Evolutionary conservation across 164 flowering plant genomes (phyloP), one percentile per base, ranked within the genome.

Genomic region (Vitis riparia): DNA sequence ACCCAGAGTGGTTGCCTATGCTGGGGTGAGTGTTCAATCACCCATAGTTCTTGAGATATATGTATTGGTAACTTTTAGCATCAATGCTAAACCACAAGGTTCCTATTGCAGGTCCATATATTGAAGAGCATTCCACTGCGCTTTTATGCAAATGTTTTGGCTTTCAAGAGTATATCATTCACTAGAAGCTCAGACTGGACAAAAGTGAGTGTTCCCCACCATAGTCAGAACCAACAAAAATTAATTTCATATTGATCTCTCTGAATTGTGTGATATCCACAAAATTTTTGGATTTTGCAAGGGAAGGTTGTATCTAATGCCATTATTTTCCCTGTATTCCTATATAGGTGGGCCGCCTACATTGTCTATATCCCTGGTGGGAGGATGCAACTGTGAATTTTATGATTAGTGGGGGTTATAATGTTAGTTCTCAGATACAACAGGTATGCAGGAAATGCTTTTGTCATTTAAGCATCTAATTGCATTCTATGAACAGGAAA

Each of bases 301-400:
- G 16, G 47, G 52, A 29, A 50, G 49, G 30, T 55, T 29, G 9
- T 64, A 52, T 23, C 55, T 71, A 9, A 65, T 48, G 29, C 19
- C 12, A 32, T 44, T 59, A 59, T 8, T 53, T 11, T 71, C 73
- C 65, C 55, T 58, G 7, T 60, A 55, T 75, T 62, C 14, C 44
- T 55, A n/a, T 63, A 15, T 71, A 92, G 99, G 76, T 91, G 29
- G 96, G 96, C 6, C 91, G 98, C 55, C 81, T 95, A 75, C 99
- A 91, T 81, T 95, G 99, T 71, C 83, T 87, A 15, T 79, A 82
- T 30, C 99, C 97, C 52, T 90, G 99, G 99, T 95, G 99, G 99
- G 89, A 79, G 63, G 97, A 91, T 77, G 91, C 94, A 50, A 87
- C 92, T 16, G 87, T 93, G 11, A 80, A 83, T 79, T 95, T 95